Evolutionary conservation across 1,284 basidiomycete species (phyloP).

Genomic region (Entoloma clypeatum): DNA sequence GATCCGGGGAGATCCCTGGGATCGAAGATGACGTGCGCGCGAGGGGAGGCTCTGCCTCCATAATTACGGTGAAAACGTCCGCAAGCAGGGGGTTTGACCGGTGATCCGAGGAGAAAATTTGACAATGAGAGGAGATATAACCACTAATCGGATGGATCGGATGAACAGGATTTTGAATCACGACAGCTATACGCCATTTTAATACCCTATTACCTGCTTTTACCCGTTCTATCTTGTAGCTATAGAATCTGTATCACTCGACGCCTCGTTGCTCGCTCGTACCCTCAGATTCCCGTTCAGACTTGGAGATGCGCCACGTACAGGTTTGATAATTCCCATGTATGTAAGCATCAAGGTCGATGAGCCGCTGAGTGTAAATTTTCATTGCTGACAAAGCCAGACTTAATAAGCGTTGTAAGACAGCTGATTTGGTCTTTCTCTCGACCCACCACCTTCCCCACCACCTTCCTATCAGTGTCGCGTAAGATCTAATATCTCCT

Average conservation of each 20-base stretch:
- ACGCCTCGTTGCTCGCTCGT: too few species aligned
- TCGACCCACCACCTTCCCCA: slow-evolving; percentile 6
- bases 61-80: slow-evolving; percentile 13
- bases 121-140: neutral
- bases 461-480: slow-evolving; percentile 1
- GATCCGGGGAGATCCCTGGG: slow-evolving; percentile 70
- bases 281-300: too few species aligned
- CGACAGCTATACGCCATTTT: too few species aligned
- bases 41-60: slow-evolving; percentile 21
- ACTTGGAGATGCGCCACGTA: too few species aligned
- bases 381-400: slow-evolving; percentile 12
- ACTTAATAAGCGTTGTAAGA: slow-evolving; percentile 11
- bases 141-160: too few species aligned
- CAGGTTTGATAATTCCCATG: too few species aligned
- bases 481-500: neutral
- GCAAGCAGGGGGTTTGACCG: slow-evolving; percentile 28
- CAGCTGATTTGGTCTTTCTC: neutral
- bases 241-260: too few species aligned
- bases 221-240: too few species aligned
- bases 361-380: too few species aligned
- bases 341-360: too few species aligned
- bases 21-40: slow-evolving; percentile 58
- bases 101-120: slow-evolving; percentile 23
- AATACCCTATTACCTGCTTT: too few species aligned
- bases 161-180: too few species aligned